Conservation (phyloP, 2,329 filamentous ascomycete species). For the Emmonsia crescens region DNA sequence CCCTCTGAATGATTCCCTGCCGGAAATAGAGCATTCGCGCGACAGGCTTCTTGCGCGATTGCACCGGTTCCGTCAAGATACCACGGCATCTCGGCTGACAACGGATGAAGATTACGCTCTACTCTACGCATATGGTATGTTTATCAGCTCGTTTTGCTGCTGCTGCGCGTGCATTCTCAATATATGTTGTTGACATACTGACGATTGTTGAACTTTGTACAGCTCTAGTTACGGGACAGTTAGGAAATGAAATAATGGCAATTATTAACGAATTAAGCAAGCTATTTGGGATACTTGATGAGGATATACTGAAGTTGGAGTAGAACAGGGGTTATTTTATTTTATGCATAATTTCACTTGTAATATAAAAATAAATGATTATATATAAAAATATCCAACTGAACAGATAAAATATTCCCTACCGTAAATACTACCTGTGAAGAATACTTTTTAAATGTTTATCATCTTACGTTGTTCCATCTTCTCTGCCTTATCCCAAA, state of each 20-base stretch:
- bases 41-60: slow-evolving; percentile 79
- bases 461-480: too few species aligned
- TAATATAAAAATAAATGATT: not conserved
- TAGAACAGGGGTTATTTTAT: slow-evolving; percentile 16
- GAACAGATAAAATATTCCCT: not conserved
- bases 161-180: not conserved
- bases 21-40: slow-evolving; percentile 67
- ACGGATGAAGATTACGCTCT: slow-evolving; percentile 67
- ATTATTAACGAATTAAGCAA: slow-evolving; percentile 46
- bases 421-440: not conserved
- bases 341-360: not conserved
- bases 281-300: slow-evolving; percentile 51
- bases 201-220: slow-evolving; percentile 8
- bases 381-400: not conserved
- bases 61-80: slow-evolving; percentile 70
- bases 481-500: too few species aligned
- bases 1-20: slow-evolving; percentile 78
- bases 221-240: slow-evolving; percentile 53
- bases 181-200: not conserved
- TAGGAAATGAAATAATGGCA: slow-evolving; percentile 45
- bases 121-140: slow-evolving; percentile 75
- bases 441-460: not conserved
- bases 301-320: slow-evolving; percentile 49
- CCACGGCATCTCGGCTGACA: slow-evolving; percentile 37
- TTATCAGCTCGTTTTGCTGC: not conserved